Conservation (phyloP, 73 alveolate species). For the Uronychia binucleata region DNA sequence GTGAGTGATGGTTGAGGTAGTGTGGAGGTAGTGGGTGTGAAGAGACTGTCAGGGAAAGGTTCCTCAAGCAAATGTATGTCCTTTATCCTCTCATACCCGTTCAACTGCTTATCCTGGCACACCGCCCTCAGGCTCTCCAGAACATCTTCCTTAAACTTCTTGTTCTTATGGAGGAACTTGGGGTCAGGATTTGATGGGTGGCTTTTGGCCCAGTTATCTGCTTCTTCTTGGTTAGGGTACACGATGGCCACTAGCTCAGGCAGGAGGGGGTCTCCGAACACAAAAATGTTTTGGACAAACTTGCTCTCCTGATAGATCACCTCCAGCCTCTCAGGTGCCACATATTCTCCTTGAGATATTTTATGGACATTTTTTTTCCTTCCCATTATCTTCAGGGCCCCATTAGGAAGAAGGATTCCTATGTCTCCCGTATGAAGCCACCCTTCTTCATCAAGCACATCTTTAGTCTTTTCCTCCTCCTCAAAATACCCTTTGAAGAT, state of each 20-base stretch:
- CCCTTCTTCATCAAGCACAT: conserved; percentile 75
- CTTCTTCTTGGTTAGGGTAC: conserved; percentile 61
- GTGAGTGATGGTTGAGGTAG: too few relatives aligned
- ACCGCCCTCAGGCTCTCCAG: neutral
- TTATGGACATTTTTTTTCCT: conserved; percentile 85
- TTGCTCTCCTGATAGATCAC: conserved; percentile 55
- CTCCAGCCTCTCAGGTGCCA: conserved; percentile 97
- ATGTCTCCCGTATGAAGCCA: conserved; percentile 89
- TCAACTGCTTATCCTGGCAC: neutral
- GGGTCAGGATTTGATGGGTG: too few relatives aligned
- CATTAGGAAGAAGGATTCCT: conserved; percentile 61
- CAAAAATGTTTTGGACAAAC: conserved; percentile 55
- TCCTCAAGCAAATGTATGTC: neutral
- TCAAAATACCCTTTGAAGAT: conserved; percentile 72
- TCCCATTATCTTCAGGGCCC: conserved; percentile 81
- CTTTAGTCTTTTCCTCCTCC: conserved; percentile 51
- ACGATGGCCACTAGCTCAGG: conserved; percentile 73
- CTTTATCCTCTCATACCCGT: neutral
- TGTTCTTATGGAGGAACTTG: neutral
- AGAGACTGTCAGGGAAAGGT: neutral
- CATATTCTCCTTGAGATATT: conserved; percentile 93
- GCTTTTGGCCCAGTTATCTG: neutral
- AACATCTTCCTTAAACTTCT: neutral
- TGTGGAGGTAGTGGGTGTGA: neutral
- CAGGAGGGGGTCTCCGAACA: conserved; percentile 84